A percentile compares a stretch with the other conserved stretches of the same genome.
These are phyloP conservation scores for Pseudomonodictys pantanalensis DNA, from an alignment of 495 filamentous ascomycete genomes.

Conservation along the genomic window DNA sequence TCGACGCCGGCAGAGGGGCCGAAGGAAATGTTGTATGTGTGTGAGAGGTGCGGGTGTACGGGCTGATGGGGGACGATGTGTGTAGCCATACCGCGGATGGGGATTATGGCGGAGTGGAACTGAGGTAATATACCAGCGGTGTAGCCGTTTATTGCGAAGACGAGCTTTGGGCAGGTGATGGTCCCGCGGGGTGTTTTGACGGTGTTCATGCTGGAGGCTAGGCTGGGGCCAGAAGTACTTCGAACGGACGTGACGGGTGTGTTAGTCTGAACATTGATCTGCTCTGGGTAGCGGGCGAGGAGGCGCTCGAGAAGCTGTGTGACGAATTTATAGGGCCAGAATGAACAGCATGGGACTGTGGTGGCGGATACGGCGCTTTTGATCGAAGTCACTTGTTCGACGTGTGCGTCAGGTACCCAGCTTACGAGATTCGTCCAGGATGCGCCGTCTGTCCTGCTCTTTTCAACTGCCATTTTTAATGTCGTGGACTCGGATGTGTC, in stretches of 20 bases:
- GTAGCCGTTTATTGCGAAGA: constrained; percentile 73
- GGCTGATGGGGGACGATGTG: constrained; percentile 53
- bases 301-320: constrained; percentile 5
- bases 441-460: not conserved
- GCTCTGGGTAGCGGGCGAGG: constrained; percentile 35
- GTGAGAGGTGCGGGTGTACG: constrained; percentile 5
- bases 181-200: constrained; percentile 56
- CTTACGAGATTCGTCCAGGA: not conserved
- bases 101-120: constrained; percentile 60
- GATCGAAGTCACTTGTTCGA: constrained; percentile 57
- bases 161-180: constrained; percentile 52
- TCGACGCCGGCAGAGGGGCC: constrained; percentile 29
- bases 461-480: not conserved
- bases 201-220: constrained; percentile 35
- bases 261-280: constrained; percentile 61
- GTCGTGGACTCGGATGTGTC: not conserved
- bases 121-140: constrained; percentile 56
- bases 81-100: constrained; percentile 61
- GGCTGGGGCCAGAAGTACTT: constrained; percentile 12
- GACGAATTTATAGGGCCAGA: constrained; percentile 56
- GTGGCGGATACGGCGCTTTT: constrained; percentile 56
- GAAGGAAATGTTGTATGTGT: constrained; percentile 31
- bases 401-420: constrained; percentile 5
- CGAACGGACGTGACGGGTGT: constrained; percentile 42
- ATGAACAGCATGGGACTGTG: constrained; percentile 47